Evolutionary conservation across 305 asterid genomes (phyloP).

Genomic region (Solanum chacoense): DNA sequence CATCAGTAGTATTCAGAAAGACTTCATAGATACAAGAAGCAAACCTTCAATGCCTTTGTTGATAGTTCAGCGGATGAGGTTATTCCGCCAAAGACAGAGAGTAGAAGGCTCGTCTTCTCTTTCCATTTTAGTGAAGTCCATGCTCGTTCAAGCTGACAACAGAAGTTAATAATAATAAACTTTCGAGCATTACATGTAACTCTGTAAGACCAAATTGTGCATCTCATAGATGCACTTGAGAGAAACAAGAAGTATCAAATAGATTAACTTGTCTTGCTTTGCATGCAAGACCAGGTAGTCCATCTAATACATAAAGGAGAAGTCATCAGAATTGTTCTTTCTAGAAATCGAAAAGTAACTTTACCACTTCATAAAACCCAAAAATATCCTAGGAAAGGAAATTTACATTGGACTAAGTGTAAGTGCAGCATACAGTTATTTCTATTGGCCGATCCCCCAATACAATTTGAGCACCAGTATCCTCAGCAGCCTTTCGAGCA

Average conservation of each 20-base stretch:
- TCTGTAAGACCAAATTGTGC: not conserved
- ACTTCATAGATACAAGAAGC: not conserved
- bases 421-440: conserved; percentile 49
- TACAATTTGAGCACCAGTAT: conserved; percentile 81
- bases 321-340: not conserved
- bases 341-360: not conserved
- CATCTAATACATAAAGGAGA: not conserved
- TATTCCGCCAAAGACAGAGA: conserved; percentile 50
- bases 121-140: conserved; percentile 73
- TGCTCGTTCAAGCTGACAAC: conserved; percentile 74
- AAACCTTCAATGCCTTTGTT: conserved; percentile 30
- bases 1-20: not conserved
- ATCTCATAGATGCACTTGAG: not conserved
- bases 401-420: not conserved
- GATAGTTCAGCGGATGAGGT: conserved; percentile 43
- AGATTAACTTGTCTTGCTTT: not conserved
- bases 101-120: conserved; percentile 60
- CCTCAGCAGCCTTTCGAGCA: conserved; percentile 80
- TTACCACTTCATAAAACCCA: not conserved
- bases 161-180: not conserved
- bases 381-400: not conserved
- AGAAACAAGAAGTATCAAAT: not conserved
- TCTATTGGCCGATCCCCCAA: conserved; percentile 94
- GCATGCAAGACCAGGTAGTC: not conserved
- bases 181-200: not conserved